phyloP scores from a whole-genome alignment of 176 grass and related monocot genomes.

The Luzula sylvatica region DNA sequence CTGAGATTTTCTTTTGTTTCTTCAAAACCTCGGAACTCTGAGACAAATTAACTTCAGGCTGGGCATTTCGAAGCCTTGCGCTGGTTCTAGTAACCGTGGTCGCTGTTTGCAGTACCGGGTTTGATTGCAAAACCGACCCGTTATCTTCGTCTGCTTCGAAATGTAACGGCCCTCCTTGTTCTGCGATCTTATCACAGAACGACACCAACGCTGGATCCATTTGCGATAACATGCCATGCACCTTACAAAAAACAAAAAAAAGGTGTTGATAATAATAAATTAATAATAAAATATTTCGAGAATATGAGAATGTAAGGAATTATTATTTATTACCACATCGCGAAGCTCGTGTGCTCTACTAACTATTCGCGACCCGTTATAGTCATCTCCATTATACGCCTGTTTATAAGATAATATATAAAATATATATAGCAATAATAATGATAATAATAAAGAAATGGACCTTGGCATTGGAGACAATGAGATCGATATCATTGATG shows the following conservation, averaged over 20 bases:
- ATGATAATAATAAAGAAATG: constrained; percentile 9
- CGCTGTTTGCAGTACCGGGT: constrained; percentile 69
- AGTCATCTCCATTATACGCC: constrained; percentile 87
- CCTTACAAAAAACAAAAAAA: constrained; percentile 33
- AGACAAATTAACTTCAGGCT: constrained; percentile 65
- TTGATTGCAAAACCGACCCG: constrained; percentile 45
- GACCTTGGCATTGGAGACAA: constrained; percentile 83
- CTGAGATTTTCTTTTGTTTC: constrained; percentile 56
- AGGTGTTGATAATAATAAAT: constrained; percentile 1
- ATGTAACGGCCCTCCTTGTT: constrained; percentile 53
- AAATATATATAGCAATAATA: constrained; percentile 2
- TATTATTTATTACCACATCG: constrained; percentile 94
- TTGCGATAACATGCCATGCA: constrained; percentile 93
- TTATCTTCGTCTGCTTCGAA: constrained; percentile 33
- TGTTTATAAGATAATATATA: no score
- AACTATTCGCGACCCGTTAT: constrained; percentile 82
- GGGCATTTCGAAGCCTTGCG: constrained; percentile 86
- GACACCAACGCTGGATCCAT: constrained; percentile 90
- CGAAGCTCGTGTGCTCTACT: constrained; percentile 94
- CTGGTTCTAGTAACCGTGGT: constrained; percentile 60
- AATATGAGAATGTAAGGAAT: no score
- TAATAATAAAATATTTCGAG: background rate
- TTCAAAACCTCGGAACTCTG: constrained; percentile 75
- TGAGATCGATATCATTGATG: constrained; percentile 87
- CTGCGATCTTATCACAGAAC: constrained; percentile 87